These are phyloP conservation scores for Xylaria sp. DNA, from an alignment of 2,329 filamentous ascomycete genomes.

Conservation along the genomic window DNA sequence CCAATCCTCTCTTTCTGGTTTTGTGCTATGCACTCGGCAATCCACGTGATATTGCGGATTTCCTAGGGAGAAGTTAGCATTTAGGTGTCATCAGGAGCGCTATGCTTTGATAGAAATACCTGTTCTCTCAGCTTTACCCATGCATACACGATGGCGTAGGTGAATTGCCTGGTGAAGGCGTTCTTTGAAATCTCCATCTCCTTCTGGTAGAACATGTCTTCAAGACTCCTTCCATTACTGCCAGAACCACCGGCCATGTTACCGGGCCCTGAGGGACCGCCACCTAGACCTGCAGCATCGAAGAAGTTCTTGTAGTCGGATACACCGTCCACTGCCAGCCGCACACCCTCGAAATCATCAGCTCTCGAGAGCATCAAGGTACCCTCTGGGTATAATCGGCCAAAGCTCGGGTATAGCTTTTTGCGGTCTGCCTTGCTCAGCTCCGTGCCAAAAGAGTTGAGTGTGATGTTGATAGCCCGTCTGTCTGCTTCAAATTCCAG, in stretches of 20 bases:
- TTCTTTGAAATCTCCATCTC: slow-evolving; percentile 98
- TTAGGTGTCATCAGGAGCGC: no score
- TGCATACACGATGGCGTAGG: slow-evolving; percentile 92
- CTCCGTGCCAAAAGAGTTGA: slow-evolving; percentile 98
- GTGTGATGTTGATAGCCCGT: slow-evolving; percentile 97
- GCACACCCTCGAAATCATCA: slow-evolving; percentile 93
- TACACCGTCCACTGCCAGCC: slow-evolving; percentile 91
- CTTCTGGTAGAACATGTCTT: slow-evolving; percentile 99
- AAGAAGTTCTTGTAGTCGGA: slow-evolving; percentile 96
- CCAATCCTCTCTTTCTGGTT: slow-evolving; percentile 99
- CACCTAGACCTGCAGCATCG: slow-evolving; percentile 84
- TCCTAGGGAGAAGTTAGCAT: slow-evolving; percentile 69
- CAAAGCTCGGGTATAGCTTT: slow-evolving; percentile 95
- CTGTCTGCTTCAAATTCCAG: slow-evolving; percentile 97
- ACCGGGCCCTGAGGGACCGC: slow-evolving; percentile 76
- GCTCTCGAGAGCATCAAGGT: slow-evolving; percentile 94
- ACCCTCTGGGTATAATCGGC: slow-evolving; percentile 91
- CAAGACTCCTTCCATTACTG: slow-evolving; percentile 86
- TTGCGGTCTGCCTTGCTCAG: slow-evolving; percentile 91
- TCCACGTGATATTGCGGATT: slow-evolving; percentile 99
- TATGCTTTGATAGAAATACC: slow-evolving; percentile 65
- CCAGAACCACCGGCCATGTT: slow-evolving; percentile 87
- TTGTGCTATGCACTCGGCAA: slow-evolving; percentile 98
- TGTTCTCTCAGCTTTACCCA: slow-evolving; percentile 99
- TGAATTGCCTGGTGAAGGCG: slow-evolving; percentile 96